Evolutionary conservation across 2,329 filamentous ascomycete genomes (phyloP).

Genomic region (Emericellopsis atlantica): DNA sequence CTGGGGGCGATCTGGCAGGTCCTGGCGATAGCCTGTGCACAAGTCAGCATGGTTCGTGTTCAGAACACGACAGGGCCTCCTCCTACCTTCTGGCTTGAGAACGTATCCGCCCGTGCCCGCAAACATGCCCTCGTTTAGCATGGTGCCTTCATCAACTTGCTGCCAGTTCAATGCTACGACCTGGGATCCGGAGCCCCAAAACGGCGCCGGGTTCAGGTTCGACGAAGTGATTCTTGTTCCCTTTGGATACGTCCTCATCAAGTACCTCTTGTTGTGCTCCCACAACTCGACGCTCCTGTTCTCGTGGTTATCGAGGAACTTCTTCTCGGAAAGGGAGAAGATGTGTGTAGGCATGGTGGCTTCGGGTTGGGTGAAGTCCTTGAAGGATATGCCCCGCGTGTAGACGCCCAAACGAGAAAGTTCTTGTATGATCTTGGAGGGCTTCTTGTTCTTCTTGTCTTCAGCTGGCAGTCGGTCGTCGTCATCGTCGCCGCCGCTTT

Average conservation of each 20-base stretch:
- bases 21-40: conserved; percentile 17
- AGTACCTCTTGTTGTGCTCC: conserved; percentile 65
- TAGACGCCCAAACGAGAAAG: conserved; percentile 72
- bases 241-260: conserved; percentile 84
- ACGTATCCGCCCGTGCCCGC: conserved; percentile 73
- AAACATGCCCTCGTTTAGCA: conserved; percentile 94
- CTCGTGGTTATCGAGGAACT: conserved; percentile 48
- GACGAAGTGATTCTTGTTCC: conserved; percentile 72
- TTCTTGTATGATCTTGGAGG: conserved; percentile 55
- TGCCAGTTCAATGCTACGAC: conserved; percentile 94
- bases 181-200: conserved; percentile 83
- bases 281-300: conserved; percentile 46
- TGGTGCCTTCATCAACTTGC: conserved; percentile 80
- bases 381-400: conserved; percentile 73
- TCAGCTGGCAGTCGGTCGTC: conserved; percentile 17
- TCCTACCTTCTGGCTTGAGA: conserved; percentile 60
- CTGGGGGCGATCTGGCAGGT: conserved; percentile 8
- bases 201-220: conserved; percentile 73
- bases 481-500: conserved; percentile 20
- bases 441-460: conserved; percentile 34
- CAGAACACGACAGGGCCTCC: neutral
- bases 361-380: conserved; percentile 61
- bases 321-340: conserved; percentile 53
- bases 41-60: neutral
- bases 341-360: conserved; percentile 53